Conservation (phyloP, 1,139 yeast species). For the Fermentozyma sake region DNA sequence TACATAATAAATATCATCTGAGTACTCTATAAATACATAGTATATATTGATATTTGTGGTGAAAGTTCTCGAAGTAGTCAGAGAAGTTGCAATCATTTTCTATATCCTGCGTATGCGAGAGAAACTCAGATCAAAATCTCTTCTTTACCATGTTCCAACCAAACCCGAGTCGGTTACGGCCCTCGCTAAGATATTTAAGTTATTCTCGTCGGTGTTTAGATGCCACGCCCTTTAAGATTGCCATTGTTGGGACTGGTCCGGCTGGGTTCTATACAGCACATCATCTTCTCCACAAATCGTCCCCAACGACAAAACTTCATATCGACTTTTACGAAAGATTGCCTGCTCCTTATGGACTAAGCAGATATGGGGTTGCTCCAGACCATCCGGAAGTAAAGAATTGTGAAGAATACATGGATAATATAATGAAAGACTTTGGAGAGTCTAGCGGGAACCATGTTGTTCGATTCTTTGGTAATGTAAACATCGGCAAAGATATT, state of each 20-base stretch:
- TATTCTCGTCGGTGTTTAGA: too few species aligned
- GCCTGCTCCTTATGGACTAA: conserved; percentile 89
- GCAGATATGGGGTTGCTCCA: conserved; percentile 97
- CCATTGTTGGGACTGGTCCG: conserved; percentile 94
- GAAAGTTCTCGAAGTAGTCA: too few species aligned
- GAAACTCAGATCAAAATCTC: too few species aligned
- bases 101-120: too few species aligned
- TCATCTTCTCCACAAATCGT: conserved; percentile 53
- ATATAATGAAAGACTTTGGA: conserved; percentile 44
- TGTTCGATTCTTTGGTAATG: conserved; percentile 75
- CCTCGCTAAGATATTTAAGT: too few species aligned
- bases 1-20: too few species aligned
- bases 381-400: conserved; percentile 97
- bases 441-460: conserved; percentile 19
- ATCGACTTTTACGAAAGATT: conserved; percentile 70
- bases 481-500: conserved; percentile 56
- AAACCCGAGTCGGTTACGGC: too few species aligned
- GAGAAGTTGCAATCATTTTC: too few species aligned
- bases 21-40: too few species aligned
- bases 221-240: too few species aligned
- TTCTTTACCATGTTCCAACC: too few species aligned
- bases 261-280: conserved; percentile 92
- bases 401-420: conserved; percentile 75
- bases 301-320: conserved; percentile 29
- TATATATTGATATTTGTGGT: too few species aligned